Base-by-base conservation (phyloP, 2,329 filamentous ascomycete species). In the Hymenoscyphus albidus region DNA sequence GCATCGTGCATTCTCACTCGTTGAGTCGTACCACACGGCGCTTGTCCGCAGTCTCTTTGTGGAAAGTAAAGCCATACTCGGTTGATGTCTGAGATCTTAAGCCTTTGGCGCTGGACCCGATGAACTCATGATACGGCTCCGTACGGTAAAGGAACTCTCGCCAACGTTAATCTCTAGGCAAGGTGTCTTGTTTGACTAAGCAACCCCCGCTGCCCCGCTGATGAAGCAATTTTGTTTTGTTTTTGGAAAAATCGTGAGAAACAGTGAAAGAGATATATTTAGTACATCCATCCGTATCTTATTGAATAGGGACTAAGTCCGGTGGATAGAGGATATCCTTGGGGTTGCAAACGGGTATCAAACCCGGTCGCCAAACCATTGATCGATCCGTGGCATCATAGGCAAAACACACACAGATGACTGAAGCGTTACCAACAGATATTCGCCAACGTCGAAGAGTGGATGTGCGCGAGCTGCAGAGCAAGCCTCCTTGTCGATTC, bases 401-500 rank as follows among this genome's bases (percentile, higher is more conserved):
- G 44, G 44, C 44, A 51, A 22, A 27, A 51, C 44, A 27, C 22
- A 51, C 22, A 51, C n/a, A 22, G 44, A 16, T 7, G n/a, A 51
- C 18, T 22, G n/a, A 51, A 12, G 44, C 12, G 14, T 51, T 51
- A 51, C 44, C 44, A 18, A 51, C 44, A 22, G 18, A 22, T 22
- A 22, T 51, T 18, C 22, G 18, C 18, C 44, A 22, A 22, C n/a
- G 18, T 22, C 18, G 22, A 51, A 51, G n/a, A 22, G 44, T 51
- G 44, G 44, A 51, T 27, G 44, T 51, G 44, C 7, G 18, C 9
- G 18, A 18, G 44, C 44, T 51, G 44, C 44, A 51, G 44, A 22
- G 44, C 44, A 51, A 51, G 44, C 44, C 44, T 51, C 44, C 44
- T 18, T 51, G 44, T 27, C 44, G 44, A 51, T 51, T 51, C 44